Evolutionary conservation across 805 yeast species (phyloP).

Genomic region (Metschnikowia anglica): DNA sequence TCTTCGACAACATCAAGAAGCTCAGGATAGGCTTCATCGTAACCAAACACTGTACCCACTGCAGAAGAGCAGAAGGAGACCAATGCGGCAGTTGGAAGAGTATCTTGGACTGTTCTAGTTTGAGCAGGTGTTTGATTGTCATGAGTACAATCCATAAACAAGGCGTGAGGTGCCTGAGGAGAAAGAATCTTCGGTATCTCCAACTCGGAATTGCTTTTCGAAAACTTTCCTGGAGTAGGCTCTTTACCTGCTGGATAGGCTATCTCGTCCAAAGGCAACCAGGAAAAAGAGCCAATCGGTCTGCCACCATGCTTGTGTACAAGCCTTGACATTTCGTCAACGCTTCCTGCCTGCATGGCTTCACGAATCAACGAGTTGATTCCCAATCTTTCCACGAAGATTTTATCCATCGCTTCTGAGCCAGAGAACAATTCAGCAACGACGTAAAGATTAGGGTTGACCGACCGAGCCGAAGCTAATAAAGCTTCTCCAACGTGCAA

Average conservation of each 20-base stretch:
- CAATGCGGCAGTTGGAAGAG: slow-evolving; percentile 90
- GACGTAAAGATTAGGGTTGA: slow-evolving; percentile 82
- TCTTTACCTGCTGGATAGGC: slow-evolving; percentile 60
- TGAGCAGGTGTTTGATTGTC: slow-evolving; percentile 90
- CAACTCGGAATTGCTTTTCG: slow-evolving; percentile 54
- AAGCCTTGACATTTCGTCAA: slow-evolving; percentile 77
- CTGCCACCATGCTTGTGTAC: slow-evolving; percentile 93
- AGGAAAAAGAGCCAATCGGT: slow-evolving; percentile 88
- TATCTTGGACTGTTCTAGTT: slow-evolving; percentile 90
- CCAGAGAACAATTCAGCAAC: slow-evolving; percentile 96
- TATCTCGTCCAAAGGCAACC: slow-evolving; percentile 73
- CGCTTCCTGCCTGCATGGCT: slow-evolving; percentile 96
- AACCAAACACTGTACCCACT: slow-evolving; percentile 91
- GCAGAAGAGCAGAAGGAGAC: slow-evolving; percentile 93
- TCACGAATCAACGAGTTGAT: slow-evolving; percentile 88
- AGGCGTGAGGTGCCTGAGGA: slow-evolving; percentile 81
- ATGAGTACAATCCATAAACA: slow-evolving; percentile 97
- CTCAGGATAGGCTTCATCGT: slow-evolving; percentile 86
- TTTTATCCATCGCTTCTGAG: slow-evolving; percentile 83
- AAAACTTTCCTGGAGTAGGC: slow-evolving; percentile 27
- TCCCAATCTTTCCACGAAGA: slow-evolving; percentile 88
- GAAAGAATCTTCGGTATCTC: slow-evolving; percentile 66
- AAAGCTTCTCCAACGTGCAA: slow-evolving; percentile 88
- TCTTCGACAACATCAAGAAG: slow-evolving; percentile 81
- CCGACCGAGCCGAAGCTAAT: slow-evolving; percentile 81